A percentile compares a stretch with the other conserved stretches of the same genome.
Conservation (phyloP, 2,329 filamentous ascomycete genomes). For the Cladosporium sp. region DNA sequence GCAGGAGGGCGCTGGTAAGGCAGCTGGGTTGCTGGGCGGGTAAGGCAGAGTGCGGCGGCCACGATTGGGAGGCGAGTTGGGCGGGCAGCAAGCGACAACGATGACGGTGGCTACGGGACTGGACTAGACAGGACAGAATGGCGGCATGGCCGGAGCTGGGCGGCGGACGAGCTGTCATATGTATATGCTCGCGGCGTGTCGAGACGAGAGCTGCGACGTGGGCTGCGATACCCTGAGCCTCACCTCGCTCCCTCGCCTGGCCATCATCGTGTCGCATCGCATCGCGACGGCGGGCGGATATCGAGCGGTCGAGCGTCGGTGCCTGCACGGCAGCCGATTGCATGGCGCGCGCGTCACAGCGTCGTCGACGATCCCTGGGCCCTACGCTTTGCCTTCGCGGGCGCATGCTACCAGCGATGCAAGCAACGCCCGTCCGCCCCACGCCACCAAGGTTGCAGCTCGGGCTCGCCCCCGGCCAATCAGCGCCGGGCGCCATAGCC, state of each 20-base stretch:
- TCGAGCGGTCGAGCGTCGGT: conserved; percentile 1
- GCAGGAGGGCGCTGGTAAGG: neutral
- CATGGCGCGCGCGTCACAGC: neutral
- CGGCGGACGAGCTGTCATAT: neutral
- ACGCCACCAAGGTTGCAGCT: neutral
- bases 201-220: too few relatives aligned
- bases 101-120: neutral
- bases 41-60: neutral
- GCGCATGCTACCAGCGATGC: neutral
- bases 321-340: neutral
- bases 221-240: too few relatives aligned
- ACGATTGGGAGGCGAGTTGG: neutral
- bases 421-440: neutral
- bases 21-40: neutral
- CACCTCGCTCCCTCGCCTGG: neutral
- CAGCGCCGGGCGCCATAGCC: neutral
- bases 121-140: neutral
- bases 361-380: neutral
- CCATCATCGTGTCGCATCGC: neutral
- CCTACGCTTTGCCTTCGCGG: conserved; percentile 1
- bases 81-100: neutral
- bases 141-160: neutral
- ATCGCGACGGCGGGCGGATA: neutral
- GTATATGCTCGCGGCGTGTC: neutral
- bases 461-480: neutral